Conservation (phyloP, 2,329 filamentous ascomycete species). For the Leptoxyphium fumago region DNA sequence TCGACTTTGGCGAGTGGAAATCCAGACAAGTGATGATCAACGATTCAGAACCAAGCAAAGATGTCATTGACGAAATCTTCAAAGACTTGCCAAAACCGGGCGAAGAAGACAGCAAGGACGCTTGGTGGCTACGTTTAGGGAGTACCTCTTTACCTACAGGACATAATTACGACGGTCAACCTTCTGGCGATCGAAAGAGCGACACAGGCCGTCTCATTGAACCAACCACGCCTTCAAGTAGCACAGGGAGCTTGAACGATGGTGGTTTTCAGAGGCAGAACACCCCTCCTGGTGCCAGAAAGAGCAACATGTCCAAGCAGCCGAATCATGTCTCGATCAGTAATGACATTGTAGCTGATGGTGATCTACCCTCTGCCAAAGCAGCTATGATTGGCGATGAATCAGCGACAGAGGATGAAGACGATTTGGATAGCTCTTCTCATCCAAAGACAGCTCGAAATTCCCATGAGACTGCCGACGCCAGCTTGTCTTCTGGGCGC, state of each 20-base stretch:
- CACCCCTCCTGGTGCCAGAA: background rate
- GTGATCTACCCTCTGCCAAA: background rate
- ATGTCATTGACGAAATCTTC: background rate
- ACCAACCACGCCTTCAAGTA: too few species aligned
- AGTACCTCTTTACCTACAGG: too few species aligned
- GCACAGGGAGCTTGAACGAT: too few species aligned
- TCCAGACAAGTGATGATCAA: conserved; percentile 1
- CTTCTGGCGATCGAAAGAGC: too few species aligned
- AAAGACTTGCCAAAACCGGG: background rate
- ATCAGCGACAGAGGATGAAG: conserved; percentile 25
- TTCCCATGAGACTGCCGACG: too few species aligned
- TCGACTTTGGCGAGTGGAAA: conserved; percentile 34
- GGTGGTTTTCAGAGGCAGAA: background rate
- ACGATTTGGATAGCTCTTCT: conserved; percentile 21
- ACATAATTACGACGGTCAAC: too few species aligned
- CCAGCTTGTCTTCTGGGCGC: too few species aligned
- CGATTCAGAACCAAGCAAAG: background rate
- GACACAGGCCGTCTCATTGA: too few species aligned
- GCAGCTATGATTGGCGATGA: conserved; percentile 13
- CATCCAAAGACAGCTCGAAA: too few species aligned
- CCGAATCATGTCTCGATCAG: too few species aligned
- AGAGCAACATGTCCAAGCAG: too few species aligned
- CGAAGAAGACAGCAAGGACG: background rate
- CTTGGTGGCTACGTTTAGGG: background rate
- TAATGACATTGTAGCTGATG: too few species aligned